A percentile compares a stretch with the other conserved stretches of the same genome.
Conservation (phyloP, 495 filamentous ascomycete genomes). For the Aspergillus avenaceus region DNA sequence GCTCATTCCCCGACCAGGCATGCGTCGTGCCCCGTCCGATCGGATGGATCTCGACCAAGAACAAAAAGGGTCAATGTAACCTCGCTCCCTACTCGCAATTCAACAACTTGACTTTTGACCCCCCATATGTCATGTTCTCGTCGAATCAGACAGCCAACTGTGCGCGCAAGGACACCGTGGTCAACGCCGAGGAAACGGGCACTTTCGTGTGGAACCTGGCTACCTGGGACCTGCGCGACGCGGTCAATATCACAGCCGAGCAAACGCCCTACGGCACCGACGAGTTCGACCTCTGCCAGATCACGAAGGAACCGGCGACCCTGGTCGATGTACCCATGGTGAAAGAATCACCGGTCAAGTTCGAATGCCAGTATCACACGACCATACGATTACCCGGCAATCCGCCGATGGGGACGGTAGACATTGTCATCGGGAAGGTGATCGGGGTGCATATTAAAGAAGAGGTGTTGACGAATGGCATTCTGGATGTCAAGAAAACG, state of each 20-base stretch:
- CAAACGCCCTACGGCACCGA: constrained; percentile 42
- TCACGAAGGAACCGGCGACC: constrained; percentile 41
- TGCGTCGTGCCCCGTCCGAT: constrained; percentile 42
- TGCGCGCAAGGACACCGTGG: constrained; percentile 48
- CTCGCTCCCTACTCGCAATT: constrained; percentile 57
- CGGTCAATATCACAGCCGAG: constrained; percentile 47
- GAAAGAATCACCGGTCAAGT: constrained; percentile 47
- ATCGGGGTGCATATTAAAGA: constrained; percentile 52
- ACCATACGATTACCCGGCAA: constrained; percentile 50
- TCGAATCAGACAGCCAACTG: constrained; percentile 44
- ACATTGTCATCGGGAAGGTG: constrained; percentile 54
- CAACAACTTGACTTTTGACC: constrained; percentile 59
- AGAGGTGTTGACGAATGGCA: constrained; percentile 45
- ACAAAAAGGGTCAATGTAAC: constrained; percentile 34
- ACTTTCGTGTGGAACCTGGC: constrained; percentile 57
- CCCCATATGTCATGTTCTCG: constrained; percentile 54
- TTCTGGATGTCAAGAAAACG: constrained; percentile 50
- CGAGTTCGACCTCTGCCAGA: constrained; percentile 45
- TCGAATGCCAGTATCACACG: constrained; percentile 52
- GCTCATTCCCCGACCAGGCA: constrained; percentile 15
- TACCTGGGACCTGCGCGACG: constrained; percentile 48
- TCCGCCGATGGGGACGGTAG: constrained; percentile 49
- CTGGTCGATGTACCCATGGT: constrained; percentile 47
- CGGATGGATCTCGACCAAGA: constrained; percentile 43
- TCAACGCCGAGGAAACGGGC: constrained; percentile 50